A percentile compares a stretch with the other conserved stretches of the same genome.
Conservation (phyloP, 352 stramenopile genomes). For the Phytopythium vexans region DNA sequence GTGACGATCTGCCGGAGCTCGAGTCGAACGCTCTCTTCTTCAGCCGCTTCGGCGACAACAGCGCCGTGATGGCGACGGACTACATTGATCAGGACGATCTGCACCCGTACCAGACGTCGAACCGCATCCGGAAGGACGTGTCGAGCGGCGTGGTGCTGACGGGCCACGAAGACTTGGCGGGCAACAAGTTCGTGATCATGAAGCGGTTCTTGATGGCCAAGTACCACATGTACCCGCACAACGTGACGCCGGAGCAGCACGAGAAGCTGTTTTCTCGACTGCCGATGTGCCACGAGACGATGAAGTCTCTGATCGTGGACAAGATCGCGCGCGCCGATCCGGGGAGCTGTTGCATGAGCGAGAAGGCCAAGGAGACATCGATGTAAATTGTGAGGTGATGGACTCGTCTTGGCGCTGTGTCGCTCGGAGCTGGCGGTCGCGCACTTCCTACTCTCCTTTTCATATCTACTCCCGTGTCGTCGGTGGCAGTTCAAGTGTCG, state of each 20-base stretch:
- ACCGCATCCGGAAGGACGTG: slow-evolving; percentile 76
- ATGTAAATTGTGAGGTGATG: too few species aligned
- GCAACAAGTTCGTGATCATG: slow-evolving; percentile 73
- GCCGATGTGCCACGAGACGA: slow-evolving; percentile 55
- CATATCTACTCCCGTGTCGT: neutral
- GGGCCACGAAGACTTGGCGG: slow-evolving; percentile 49
- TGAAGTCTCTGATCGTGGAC: slow-evolving; percentile 59
- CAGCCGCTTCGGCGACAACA: slow-evolving; percentile 58
- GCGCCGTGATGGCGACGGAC: slow-evolving; percentile 60
- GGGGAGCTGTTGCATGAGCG: neutral
- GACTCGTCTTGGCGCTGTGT: too few species aligned
- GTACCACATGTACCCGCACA: slow-evolving; percentile 79
- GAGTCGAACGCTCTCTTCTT: slow-evolving; percentile 76
- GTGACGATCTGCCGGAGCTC: slow-evolving; percentile 51
- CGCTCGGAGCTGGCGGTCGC: too few species aligned
- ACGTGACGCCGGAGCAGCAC: slow-evolving; percentile 56
- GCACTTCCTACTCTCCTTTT: too few species aligned
- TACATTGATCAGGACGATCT: slow-evolving; percentile 81
- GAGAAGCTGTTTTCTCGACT: slow-evolving; percentile 61
- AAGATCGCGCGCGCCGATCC: slow-evolving; percentile 6
- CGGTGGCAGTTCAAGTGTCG: too few species aligned
- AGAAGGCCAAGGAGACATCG: slow-evolving; percentile 1
- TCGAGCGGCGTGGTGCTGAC: slow-evolving; percentile 70
- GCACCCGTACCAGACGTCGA: slow-evolving; percentile 64
- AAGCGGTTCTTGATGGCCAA: slow-evolving; percentile 79